phyloP scores from a whole-genome alignment of 2,329 filamentous ascomycete species.

The Alternaria conjuncta region DNA sequence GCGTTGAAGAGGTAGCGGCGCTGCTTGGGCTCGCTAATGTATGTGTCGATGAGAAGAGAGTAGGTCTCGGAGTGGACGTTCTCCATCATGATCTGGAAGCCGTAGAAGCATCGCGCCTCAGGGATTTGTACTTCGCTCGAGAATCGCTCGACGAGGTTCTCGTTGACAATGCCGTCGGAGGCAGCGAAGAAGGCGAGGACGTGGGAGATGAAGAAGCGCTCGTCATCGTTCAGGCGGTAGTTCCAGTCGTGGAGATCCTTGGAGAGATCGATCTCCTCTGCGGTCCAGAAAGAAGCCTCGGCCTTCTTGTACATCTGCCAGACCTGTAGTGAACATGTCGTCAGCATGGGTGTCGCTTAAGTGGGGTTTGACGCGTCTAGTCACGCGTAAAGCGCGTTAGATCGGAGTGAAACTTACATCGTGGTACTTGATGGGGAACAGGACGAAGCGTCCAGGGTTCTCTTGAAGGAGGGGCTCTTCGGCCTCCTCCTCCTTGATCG shows the following conservation, averaged over 20 bases:
- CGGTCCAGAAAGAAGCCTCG: constrained; percentile 99
- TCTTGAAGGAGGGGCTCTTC: constrained; percentile 93
- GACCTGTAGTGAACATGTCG: constrained; percentile 65
- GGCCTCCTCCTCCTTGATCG: constrained; percentile 69
- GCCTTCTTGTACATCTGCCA: constrained; percentile 99
- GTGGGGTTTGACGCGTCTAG: constrained; percentile 65
- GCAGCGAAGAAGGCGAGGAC: constrained; percentile 99
- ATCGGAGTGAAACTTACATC: constrained; percentile 71
- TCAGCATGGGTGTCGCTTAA: constrained; percentile 34
- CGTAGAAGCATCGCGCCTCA: constrained; percentile 99
- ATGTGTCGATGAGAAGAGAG: constrained; percentile 97
- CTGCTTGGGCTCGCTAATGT: constrained; percentile 97
- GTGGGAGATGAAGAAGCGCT: constrained; percentile 98
- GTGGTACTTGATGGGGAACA: constrained; percentile 99
- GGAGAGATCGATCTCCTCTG: constrained; percentile 98
- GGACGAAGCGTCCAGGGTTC: constrained; percentile 93
- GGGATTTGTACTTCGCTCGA: constrained; percentile 95
- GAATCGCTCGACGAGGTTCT: constrained; percentile 98
- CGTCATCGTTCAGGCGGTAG: constrained; percentile 94
- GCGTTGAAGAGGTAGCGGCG: constrained; percentile 95
- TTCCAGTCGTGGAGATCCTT: constrained; percentile 99
- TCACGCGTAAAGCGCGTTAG: constrained; percentile 50
- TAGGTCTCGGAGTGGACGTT: constrained; percentile 99
- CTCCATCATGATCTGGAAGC: constrained; percentile 99
- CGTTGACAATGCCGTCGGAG: constrained; percentile 98